These are phyloP conservation scores for Nannizzia gypsea DNA, from an alignment of 2,329 filamentous ascomycete genomes.

Conservation along the genomic window DNA sequence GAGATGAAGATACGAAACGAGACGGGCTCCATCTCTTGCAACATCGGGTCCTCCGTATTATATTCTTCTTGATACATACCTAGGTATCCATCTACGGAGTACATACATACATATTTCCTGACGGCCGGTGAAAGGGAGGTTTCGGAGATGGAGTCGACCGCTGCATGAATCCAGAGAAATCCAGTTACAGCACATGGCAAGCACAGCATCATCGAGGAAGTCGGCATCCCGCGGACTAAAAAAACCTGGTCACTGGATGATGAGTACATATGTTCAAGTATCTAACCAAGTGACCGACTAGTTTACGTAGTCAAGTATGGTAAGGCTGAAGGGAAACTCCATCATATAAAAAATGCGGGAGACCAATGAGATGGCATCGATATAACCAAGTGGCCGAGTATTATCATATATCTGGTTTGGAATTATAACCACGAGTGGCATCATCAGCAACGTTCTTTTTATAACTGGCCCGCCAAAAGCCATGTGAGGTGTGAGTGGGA, in stretches of 20 bases:
- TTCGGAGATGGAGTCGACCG: too few relatives aligned
- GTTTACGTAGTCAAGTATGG: not conserved
- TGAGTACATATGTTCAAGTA: too few relatives aligned
- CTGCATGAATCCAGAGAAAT: too few relatives aligned
- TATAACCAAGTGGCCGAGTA: too few relatives aligned
- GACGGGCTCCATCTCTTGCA: not conserved
- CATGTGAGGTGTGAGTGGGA: constrained; percentile 3
- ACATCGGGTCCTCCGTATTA: not conserved
- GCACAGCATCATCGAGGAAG: too few relatives aligned
- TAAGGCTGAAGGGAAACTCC: not conserved
- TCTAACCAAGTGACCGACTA: too few relatives aligned
- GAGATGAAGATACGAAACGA: not conserved
- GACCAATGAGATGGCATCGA: not conserved
- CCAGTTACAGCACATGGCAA: too few relatives aligned
- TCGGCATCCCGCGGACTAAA: too few relatives aligned
- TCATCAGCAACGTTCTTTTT: not conserved
- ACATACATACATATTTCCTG: not conserved
- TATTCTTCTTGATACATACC: too few relatives aligned
- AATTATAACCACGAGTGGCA: not conserved
- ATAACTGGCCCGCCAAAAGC: not conserved
- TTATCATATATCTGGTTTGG: not conserved
- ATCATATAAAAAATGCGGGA: not conserved
- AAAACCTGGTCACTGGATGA: too few relatives aligned
- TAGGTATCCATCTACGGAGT: too few relatives aligned
- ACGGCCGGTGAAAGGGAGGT: too few relatives aligned